phyloP scores from a whole-genome alignment of 208 protist species.

The Crithidia bombi region DNA sequence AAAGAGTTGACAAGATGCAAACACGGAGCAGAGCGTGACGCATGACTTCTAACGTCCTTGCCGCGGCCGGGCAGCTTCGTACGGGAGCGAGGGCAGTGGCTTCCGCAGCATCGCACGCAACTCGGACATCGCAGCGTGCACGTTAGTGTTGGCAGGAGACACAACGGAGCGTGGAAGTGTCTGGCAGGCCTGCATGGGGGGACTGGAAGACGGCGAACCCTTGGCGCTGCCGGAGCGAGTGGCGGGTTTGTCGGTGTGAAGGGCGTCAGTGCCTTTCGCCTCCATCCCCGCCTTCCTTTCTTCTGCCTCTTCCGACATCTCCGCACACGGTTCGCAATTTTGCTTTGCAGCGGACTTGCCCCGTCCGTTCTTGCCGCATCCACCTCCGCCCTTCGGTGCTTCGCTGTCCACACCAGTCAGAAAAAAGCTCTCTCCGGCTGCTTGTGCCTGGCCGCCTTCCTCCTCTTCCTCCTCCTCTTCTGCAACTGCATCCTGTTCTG shows the following conservation, averaged over 20 bases:
- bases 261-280: too few relatives aligned
- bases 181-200: too few relatives aligned
- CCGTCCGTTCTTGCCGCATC: background rate
- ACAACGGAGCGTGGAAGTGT: constrained; percentile 34
- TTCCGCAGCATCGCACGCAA: constrained; percentile 76
- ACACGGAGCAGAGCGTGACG: too few relatives aligned
- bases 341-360: background rate
- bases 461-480: constrained; percentile 1
- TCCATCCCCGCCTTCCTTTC: too few relatives aligned
- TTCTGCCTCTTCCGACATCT: background rate
- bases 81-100: constrained; percentile 79
- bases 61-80: constrained; percentile 23
- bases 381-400: background rate
- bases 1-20: constrained; percentile 1
- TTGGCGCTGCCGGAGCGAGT: background rate
- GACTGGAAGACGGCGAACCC: background rate
- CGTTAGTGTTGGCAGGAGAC: constrained; percentile 64
- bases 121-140: constrained; percentile 81
- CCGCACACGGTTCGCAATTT: background rate
- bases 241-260: background rate
- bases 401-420: constrained; percentile 35
- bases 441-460: constrained; percentile 1
- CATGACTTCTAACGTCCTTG: constrained; percentile 10
- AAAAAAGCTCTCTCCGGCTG: constrained; percentile 37
- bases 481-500: background rate